A percentile compares a stretch with the other conserved stretches of the same genome.
phyloP scores from a whole-genome alignment of 768 basidiomycete genomes.

The Mycena filopes region DNA sequence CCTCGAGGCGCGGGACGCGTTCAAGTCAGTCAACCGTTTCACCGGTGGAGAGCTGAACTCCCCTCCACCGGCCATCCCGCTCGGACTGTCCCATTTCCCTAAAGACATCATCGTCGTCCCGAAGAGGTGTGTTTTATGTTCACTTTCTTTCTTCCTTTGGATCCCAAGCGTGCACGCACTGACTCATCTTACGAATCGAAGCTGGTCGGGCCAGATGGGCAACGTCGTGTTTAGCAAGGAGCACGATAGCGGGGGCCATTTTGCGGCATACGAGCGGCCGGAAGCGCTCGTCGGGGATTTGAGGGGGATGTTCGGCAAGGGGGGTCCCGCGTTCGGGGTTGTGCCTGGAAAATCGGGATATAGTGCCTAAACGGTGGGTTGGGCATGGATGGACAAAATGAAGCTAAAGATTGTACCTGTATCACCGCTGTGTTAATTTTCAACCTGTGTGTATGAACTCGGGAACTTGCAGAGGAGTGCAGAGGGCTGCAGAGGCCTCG shows the following conservation, averaged over 20 bases:
- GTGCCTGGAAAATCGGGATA: constrained; percentile 16
- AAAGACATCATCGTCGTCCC: constrained; percentile 14
- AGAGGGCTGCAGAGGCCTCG: too few relatives aligned
- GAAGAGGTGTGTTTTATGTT: constrained; percentile 2
- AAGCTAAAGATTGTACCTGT: too few relatives aligned
- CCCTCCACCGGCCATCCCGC: constrained; percentile 16
- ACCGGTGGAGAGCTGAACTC: too few relatives aligned
- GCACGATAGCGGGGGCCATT: constrained; percentile 14
- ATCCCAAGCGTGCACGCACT: background rate
- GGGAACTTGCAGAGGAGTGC: too few relatives aligned
- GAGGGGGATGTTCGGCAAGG: constrained; percentile 20
- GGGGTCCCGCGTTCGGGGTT: constrained; percentile 22
- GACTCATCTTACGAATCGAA: background rate
- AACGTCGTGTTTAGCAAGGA: constrained; percentile 11
- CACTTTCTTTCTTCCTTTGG: too few relatives aligned
- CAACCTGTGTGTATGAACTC: too few relatives aligned
- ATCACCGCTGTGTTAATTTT: too few relatives aligned
- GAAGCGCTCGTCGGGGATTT: constrained; percentile 14
- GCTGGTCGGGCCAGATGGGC: constrained; percentile 12
- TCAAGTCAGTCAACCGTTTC: too few relatives aligned
- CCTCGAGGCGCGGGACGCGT: constrained; percentile 27
- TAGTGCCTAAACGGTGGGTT: background rate
- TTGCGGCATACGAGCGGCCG: constrained; percentile 18
- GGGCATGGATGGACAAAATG: too few relatives aligned
- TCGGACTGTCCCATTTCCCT: constrained; percentile 16